These are phyloP conservation scores for Pochonia chlamydosporia DNA, from an alignment of 2,329 filamentous ascomycete genomes.

Conservation along the genomic window DNA sequence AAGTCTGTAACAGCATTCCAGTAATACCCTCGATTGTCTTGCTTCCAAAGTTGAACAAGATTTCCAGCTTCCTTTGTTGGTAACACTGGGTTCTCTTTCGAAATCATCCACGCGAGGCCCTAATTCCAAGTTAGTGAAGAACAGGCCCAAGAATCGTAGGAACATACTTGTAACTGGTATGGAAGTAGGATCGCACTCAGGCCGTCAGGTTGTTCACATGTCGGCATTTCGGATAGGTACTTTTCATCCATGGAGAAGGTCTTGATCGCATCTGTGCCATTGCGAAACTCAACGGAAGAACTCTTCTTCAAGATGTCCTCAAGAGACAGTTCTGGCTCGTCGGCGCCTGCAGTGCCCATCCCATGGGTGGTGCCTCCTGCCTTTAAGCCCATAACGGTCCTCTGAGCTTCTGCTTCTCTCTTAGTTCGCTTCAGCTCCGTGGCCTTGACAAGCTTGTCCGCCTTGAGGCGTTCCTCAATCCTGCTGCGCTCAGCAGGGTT, in stretches of 20 bases:
- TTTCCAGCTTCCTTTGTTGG: constrained; percentile 54
- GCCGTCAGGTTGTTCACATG: constrained; percentile 60
- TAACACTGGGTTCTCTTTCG: constrained; percentile 65
- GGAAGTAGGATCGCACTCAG: constrained; percentile 66
- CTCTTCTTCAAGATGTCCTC: constrained; percentile 62
- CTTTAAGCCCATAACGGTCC: constrained; percentile 35
- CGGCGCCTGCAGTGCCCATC: constrained; percentile 19
- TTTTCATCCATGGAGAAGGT: constrained; percentile 67
- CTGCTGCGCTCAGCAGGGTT: constrained; percentile 44
- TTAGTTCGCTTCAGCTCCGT: constrained; percentile 51
- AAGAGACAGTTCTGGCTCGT: constrained; percentile 40
- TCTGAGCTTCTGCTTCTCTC: constrained; percentile 46
- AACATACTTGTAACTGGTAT: constrained; percentile 62
- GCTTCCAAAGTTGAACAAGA: constrained; percentile 72
- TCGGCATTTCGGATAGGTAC: constrained; percentile 64
- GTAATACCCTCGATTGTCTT: constrained; percentile 42
- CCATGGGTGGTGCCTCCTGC: constrained; percentile 33
- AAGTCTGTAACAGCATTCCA: constrained; percentile 58
- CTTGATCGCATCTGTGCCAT: constrained; percentile 60
- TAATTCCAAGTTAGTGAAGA: constrained; percentile 32
- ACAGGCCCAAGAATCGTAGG: background rate
- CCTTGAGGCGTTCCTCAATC: constrained; percentile 58
- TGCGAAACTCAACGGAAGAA: constrained; percentile 61
- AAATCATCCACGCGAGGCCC: constrained; percentile 75
- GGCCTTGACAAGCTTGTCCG: constrained; percentile 56